phyloP scores from a whole-genome alignment of 495 filamentous ascomycete species.

The Penicillium cataractarum region DNA sequence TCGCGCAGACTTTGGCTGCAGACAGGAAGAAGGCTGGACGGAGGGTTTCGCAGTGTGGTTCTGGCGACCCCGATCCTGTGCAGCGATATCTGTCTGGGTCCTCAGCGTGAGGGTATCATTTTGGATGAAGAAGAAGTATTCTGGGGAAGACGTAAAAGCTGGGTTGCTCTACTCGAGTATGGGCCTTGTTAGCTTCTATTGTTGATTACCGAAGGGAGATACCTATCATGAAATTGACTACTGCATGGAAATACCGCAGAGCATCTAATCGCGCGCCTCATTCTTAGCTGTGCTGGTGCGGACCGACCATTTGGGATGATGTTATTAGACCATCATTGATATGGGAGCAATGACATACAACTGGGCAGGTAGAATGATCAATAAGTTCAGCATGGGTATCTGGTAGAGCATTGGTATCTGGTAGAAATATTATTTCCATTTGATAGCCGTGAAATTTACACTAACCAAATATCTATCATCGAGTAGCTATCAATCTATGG shows the following conservation, averaged over 20 bases:
- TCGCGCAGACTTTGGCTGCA: conserved; percentile 39
- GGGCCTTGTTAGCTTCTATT: not conserved
- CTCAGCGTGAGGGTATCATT: not conserved
- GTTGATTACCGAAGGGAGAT: not conserved
- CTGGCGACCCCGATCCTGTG: conserved; percentile 35
- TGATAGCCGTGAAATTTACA: too few species aligned
- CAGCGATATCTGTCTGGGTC: conserved; percentile 28
- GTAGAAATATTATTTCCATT: too few species aligned
- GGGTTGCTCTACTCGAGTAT: not conserved
- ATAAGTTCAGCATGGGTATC: too few species aligned
- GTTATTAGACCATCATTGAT: too few species aligned
- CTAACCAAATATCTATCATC: not conserved
- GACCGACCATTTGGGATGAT: not conserved
- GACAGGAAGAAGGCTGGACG: conserved; percentile 33
- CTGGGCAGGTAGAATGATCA: too few species aligned
- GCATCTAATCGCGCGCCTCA: too few species aligned
- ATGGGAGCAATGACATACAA: too few species aligned
- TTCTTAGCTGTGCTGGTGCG: too few species aligned
- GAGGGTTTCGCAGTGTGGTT: conserved; percentile 34
- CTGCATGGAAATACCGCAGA: too few species aligned
- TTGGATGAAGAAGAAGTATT: not conserved
- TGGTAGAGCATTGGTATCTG: too few species aligned
- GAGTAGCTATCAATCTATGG: not conserved
- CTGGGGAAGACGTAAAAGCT: not conserved
- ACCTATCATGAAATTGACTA: too few species aligned